Percentiles rank a stretch among this genome's conserved stretches.
These are phyloP conservation scores for Isoetes engelmannii DNA, from an alignment of 83 land plant genomes.

Conservation along the genomic window DNA sequence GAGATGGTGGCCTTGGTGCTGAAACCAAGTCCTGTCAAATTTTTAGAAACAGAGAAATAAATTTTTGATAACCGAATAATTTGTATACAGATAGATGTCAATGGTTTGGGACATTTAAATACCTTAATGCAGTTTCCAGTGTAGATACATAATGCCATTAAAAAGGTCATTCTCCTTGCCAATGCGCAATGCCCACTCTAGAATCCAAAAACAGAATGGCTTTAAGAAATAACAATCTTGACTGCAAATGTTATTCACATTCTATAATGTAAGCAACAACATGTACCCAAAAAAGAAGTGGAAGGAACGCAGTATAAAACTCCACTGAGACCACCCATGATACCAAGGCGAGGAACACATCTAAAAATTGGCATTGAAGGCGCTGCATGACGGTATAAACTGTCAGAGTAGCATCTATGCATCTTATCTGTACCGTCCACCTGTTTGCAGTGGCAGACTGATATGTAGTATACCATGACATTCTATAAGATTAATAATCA, in stretches of 20 bases:
- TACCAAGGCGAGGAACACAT: constrained; percentile 50
- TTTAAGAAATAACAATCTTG: constrained; percentile 4
- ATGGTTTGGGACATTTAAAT: not conserved
- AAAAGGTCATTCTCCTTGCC: constrained; percentile 84
- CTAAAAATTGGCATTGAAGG: constrained; percentile 46
- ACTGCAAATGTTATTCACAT: not conserved
- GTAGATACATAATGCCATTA: constrained; percentile 92
- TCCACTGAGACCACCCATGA: constrained; percentile 84
- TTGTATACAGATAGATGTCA: not conserved
- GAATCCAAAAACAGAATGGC: constrained; percentile 1
- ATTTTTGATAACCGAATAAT: too few species aligned
- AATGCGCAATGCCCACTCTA: constrained; percentile 85
- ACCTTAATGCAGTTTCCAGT: constrained; percentile 85
- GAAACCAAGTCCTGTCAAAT: constrained; percentile 69
- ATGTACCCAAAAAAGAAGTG: constrained; percentile 90
- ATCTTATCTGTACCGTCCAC: too few species aligned
- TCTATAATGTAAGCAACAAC: not conserved
- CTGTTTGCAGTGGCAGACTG: too few species aligned
- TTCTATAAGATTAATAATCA: not conserved
- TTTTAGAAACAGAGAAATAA: not conserved
- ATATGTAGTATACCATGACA: too few species aligned
- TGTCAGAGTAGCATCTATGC: too few species aligned
- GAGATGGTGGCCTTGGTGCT: constrained; percentile 89
- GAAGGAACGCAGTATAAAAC: constrained; percentile 86
- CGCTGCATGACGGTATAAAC: constrained; percentile 34